Base-by-base conservation (phyloP, 257 asterid genomes). In the Scutellaria galericulata region DNA sequence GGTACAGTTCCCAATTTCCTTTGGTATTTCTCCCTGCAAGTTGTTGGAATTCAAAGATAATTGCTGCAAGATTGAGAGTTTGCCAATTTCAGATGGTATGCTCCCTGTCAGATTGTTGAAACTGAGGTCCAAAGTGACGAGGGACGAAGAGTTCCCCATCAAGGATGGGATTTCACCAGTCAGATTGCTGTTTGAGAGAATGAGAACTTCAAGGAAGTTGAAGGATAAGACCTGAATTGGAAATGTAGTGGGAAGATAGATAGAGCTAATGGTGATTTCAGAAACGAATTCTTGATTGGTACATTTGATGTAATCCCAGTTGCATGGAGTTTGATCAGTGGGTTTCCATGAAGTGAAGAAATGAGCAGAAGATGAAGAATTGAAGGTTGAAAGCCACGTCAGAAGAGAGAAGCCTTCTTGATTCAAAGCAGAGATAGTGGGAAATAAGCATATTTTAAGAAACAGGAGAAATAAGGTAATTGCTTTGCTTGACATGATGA, bases 301-400 rank as follows among this genome's bases (percentile, higher is more conserved):
- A 61, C 96, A 89, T 80, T 71, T 77, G 81, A 87, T 81, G 86
- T 77, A 83, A 70, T 89, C 83, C 96, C 96, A 89, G 13, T 73
- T 70, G 84, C 96, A 89, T 62, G 96, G 96, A 72, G 73, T 84
- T 35, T 42, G 75, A 39, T 84, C 86, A 0, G 75, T 57, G 11
- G 70, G 64, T 54, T 81, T 76, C 96, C 96, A 89, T 8, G 96
- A 85, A 52, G 87, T 82, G 83, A 89, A 89, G 54, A 54, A 78
- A 48, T 52, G 18, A 0, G 79, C 75, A 27, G 89, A 75, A 27
- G 88, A 69, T 0, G 93, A 85, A 15, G 89, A 74, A 61, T 84
- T 76, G 89, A 85, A 84, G 45, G 86, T 76, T 14, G 93, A 81
- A 74, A 89, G 87, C 93, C 96, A 89, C 57, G 88, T 66, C 11